These are phyloP conservation scores for Beauveria medogensis DNA, from an alignment of 2,329 filamentous ascomycete genomes.

Conservation along the genomic window DNA sequence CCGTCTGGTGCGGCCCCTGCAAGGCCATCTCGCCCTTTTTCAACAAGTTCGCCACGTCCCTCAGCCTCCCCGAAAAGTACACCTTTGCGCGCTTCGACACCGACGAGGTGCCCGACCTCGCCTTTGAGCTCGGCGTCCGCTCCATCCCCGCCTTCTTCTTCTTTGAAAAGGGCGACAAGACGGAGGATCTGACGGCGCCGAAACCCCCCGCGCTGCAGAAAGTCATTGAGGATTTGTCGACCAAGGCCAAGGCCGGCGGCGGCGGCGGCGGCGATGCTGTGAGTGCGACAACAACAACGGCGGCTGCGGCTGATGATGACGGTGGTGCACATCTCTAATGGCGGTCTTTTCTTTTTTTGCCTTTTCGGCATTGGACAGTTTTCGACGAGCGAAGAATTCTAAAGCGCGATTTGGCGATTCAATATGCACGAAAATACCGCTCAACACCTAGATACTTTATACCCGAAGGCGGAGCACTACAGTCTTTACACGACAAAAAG, in stretches of 20 bases:
- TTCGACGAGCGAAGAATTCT: slow-evolving; percentile 18
- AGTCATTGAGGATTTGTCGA: slow-evolving; percentile 17
- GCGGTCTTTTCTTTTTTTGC: background rate
- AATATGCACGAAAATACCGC: background rate
- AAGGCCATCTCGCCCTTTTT: slow-evolving; percentile 50
- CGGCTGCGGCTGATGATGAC: slow-evolving; percentile 10
- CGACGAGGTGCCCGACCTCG: slow-evolving; percentile 43
- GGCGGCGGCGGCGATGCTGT: slow-evolving; percentile 3
- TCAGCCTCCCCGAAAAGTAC: slow-evolving; percentile 31
- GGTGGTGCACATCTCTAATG: slow-evolving; percentile 7
- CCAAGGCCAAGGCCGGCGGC: slow-evolving; percentile 19
- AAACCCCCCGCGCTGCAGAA: slow-evolving; percentile 26
- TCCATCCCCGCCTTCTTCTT: slow-evolving; percentile 54
- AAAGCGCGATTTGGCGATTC: background rate
- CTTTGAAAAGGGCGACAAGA: slow-evolving; percentile 46
- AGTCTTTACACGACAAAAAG: background rate
- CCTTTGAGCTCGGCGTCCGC: slow-evolving; percentile 40
- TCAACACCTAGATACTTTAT: background rate
- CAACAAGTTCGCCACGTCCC: slow-evolving; percentile 35
- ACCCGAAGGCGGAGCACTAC: background rate
- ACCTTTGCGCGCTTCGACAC: slow-evolving; percentile 54
- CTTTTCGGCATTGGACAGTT: slow-evolving; percentile 10
- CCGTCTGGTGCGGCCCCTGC: slow-evolving; percentile 55
- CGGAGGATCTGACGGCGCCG: slow-evolving; percentile 35
- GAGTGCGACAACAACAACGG: slow-evolving; percentile 10